Conservation (phyloP, 225 moss, liverwort and hornwort genomes). For the Lunularia cruciata region DNA sequence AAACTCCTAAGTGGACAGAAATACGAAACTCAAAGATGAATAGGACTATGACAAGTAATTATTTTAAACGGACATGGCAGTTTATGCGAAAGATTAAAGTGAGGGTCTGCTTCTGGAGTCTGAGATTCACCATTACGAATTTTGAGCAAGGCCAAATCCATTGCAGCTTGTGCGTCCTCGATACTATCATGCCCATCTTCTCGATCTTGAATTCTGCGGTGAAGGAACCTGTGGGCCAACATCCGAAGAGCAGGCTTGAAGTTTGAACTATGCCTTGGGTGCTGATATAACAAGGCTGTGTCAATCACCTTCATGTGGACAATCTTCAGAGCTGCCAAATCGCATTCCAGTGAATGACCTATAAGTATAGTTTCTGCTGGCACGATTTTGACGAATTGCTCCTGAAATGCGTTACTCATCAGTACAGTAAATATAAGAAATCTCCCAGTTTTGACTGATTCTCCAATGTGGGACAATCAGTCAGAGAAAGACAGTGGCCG, state of each 20-base stretch:
- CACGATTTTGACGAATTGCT: constrained; percentile 57
- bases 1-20: too few relatives aligned
- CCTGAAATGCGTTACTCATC: constrained; percentile 31
- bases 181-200: constrained; percentile 82
- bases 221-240: constrained; percentile 57
- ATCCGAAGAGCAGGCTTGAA: constrained; percentile 78
- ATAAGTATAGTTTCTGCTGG: constrained; percentile 70
- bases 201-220: constrained; percentile 71
- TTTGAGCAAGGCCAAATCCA: constrained; percentile 76
- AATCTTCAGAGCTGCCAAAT: constrained; percentile 69
- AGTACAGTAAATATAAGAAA: constrained; percentile 6
- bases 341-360: constrained; percentile 89
- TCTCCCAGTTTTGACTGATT: background rate
- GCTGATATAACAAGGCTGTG: constrained; percentile 79
- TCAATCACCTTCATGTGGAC: constrained; percentile 84
- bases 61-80: too few relatives aligned
- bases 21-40: too few relatives aligned
- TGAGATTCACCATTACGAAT: constrained; percentile 52
- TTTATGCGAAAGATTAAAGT: too few relatives aligned
- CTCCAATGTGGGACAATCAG: too few relatives aligned
- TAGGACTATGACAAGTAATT: too few relatives aligned
- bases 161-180: constrained; percentile 88
- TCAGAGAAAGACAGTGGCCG: too few relatives aligned
- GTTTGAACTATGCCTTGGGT: constrained; percentile 49
- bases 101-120: too few relatives aligned